Base-by-base conservation (phyloP, 148 eudicot species). In the Gaultheria prostrata region DNA sequence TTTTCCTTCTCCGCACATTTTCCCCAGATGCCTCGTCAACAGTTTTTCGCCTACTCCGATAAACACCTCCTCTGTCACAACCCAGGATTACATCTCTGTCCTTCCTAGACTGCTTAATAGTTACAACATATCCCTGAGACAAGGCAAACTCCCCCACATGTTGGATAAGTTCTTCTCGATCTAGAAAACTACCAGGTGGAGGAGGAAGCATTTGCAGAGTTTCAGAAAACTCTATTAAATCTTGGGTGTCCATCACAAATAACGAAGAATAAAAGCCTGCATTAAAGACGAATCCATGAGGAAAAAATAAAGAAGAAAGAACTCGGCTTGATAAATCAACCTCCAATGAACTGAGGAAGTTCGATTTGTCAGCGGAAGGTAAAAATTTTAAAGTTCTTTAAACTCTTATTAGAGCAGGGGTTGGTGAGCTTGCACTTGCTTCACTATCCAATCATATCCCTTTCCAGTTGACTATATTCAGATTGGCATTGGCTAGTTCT, bases 121-220 rank as follows among this genome's bases (percentile, higher is more conserved):
- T 93, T 51, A 93, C 93, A 79, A 93, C 93, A 85, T 93, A 93
- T 82, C 97, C 97, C 84, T 93, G 97, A 32, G 95, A 78, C 77
- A 93, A 10, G 14, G 91, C 97, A 87, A 90, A 92, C 81, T 93
- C 91, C 39, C 95, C 92, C 59, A 90, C 97, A 88, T 92, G 92
- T 74, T 93, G 90, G 48, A 93, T 88, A 65, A 93, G 91, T 85
- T 91, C 95, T 84, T 93, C 97, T 74, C 97, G 90, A 76, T 87
- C 92, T 63, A 88, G 57, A 79, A 91, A 93, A 65, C 90, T 89
- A 73, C 95, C 95, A 61, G 92, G 93, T 24, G 90, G 92, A 79
- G 97, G 97, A 39, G 97, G 95, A 78, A 93, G 91, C 93, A 93
- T 87, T 84, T 90, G 90, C 54, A 45, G 86, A 82, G 80, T 81